phyloP scores from a whole-genome alignment of 371 early-diverging fungal genomes.

The Mortierella polycephala region DNA sequence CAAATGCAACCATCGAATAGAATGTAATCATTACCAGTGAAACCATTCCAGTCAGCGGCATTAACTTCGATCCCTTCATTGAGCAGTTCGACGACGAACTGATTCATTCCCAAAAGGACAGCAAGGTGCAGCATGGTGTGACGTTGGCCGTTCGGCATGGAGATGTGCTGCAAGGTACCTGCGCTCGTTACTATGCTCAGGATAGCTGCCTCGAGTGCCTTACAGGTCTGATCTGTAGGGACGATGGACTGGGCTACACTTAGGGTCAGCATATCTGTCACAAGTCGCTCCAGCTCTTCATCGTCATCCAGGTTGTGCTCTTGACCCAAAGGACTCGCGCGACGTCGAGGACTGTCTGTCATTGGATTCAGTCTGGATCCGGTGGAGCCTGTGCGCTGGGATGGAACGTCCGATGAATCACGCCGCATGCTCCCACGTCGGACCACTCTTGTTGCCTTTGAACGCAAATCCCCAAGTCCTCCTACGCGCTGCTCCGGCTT shows the following conservation, averaged over 20 bases:
- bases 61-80: constrained; percentile 44
- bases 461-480: constrained; percentile 47
- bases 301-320: constrained; percentile 34
- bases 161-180: constrained; percentile 38
- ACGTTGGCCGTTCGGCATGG: constrained; percentile 42
- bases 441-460: constrained; percentile 43
- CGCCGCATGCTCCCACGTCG: constrained; percentile 49
- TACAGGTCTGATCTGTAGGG: constrained; percentile 25
- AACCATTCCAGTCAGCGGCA: constrained; percentile 50
- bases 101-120: constrained; percentile 40
- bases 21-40: constrained; percentile 30
- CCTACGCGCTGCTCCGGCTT: constrained; percentile 32
- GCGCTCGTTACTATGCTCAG: constrained; percentile 21
- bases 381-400: constrained; percentile 14
- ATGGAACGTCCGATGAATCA: constrained; percentile 41
- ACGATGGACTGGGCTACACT: constrained; percentile 38
- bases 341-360: constrained; percentile 27
- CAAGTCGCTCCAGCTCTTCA: constrained; percentile 45
- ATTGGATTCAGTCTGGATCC: constrained; percentile 34
- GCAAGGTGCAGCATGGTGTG: constrained; percentile 50
- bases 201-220: constrained; percentile 34
- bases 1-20: no score
- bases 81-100: constrained; percentile 34
- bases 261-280: constrained; percentile 50
- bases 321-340: constrained; percentile 19